Evolutionary conservation across 176 grass and related monocot species (phyloP).

Genomic region (Rhynchospora breviuscula): DNA sequence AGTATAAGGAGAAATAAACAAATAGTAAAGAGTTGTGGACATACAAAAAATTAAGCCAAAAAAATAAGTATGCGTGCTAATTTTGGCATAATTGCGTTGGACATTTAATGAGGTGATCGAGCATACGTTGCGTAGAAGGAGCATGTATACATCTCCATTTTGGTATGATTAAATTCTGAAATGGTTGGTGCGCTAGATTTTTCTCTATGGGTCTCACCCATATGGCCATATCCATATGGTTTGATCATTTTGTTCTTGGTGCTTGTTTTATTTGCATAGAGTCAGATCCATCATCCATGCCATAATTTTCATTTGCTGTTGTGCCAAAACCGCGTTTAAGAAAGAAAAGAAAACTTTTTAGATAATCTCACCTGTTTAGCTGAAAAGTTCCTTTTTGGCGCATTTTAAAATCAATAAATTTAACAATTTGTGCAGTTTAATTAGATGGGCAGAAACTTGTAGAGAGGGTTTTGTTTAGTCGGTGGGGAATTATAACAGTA

Average conservation of each 20-base stretch:
- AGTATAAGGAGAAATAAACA: too few relatives aligned
- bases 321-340: neutral
- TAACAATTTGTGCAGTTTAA: too few relatives aligned
- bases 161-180: neutral
- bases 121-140: neutral
- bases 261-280: neutral
- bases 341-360: neutral
- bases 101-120: neutral
- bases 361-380: neutral
- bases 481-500: too few relatives aligned
- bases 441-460: too few relatives aligned
- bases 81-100: neutral
- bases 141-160: neutral
- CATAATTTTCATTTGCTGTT: neutral
- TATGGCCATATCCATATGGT: neutral
- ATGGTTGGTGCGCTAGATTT: neutral
- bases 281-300: neutral
- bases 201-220: slow-evolving; percentile 6
- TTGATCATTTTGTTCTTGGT: neutral
- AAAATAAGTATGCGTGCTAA: neutral
- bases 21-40: too few relatives aligned
- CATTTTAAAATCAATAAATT: too few relatives aligned
- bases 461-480: too few relatives aligned
- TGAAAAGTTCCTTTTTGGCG: neutral
- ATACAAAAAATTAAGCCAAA: too few relatives aligned